A percentile compares a stretch with the other conserved stretches of the same genome.
Evolutionary conservation across 345 rosid species (phyloP).

Genomic region (Psidium friedrichsthalianum): DNA sequence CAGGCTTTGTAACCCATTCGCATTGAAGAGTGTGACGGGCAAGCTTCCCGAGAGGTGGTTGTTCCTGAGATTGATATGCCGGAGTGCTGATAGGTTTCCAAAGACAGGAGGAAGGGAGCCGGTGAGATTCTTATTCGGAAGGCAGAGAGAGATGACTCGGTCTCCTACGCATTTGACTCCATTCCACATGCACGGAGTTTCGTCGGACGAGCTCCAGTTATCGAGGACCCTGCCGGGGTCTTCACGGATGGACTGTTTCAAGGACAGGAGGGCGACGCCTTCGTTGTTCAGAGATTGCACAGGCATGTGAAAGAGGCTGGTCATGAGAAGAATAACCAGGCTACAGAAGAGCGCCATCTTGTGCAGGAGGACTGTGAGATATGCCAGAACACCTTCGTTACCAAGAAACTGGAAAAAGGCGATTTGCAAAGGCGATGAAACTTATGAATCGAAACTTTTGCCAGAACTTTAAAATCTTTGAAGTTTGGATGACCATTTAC

Average conservation of each 20-base stretch:
- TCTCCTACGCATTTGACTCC: constrained; percentile 48
- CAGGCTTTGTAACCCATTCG: constrained; percentile 51
- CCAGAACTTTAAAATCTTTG: background rate
- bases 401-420: background rate
- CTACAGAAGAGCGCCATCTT: background rate
- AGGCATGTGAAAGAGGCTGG: constrained; percentile 4
- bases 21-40: constrained; percentile 42
- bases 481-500: background rate
- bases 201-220: constrained; percentile 51
- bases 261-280: constrained; percentile 47
- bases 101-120: constrained; percentile 54
- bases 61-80: constrained; percentile 47
- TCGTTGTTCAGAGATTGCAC: constrained; percentile 48
- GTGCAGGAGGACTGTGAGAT: background rate
- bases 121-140: constrained; percentile 38
- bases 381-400: too few relatives aligned
- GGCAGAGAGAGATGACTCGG: constrained; percentile 36
- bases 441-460: background rate
- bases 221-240: constrained; percentile 24
- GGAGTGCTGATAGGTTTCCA: constrained; percentile 47
- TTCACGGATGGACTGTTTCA: constrained; percentile 30
- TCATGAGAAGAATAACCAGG: constrained; percentile 9
- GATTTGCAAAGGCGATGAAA: background rate
- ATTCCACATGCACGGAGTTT: constrained; percentile 63
- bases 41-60: constrained; percentile 54